Base-by-base conservation (phyloP, 2,329 filamentous ascomycete species). In the Fusarium sp. region DNA sequence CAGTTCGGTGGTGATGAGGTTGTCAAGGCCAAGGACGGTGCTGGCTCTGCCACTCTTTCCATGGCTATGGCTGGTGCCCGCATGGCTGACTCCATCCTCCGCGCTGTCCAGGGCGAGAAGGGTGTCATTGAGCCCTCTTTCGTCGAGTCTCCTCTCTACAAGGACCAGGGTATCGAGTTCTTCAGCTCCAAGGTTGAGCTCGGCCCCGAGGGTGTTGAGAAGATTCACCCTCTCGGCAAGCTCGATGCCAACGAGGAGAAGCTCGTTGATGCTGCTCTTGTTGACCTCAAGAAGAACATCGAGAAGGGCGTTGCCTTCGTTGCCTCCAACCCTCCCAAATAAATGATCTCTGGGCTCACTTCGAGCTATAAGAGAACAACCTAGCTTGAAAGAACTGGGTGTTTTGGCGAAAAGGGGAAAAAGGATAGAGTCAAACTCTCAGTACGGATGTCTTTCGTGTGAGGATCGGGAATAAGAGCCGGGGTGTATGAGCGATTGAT, bases 1-100 rank as follows among this genome's bases (percentile, higher is more conserved):
- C 96, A 98, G 89, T 98, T 98, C 84, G 96, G 96, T 85, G 96
- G 96, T 89, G 96, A 98, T 84, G 96, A 98, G 92, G 96, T 98
- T 79, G 96, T 98, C 87, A 91, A 98, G 91, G 96, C 96, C 86
- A 98, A 98, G 93, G 95, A 96, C 83, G 96, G 96, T 85, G 95
- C 95, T 81, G 96, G 96, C 80, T 98, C 95, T 79, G 96, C 96
- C 83, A 98, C 96, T 75, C 93, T 98, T 80, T 98, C 95, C 88
- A 99, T 99, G 96, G 96, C 96, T 82, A 96, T 98, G 91, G 96
- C 96, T 78, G 96, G 96, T 84, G 90, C 90, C 82, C 90, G 90
- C 85, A 88, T 92, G 85, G 94, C 96, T 79, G 95, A 98, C 89
- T 94, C 93, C 79, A 88, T 99, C 80, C 93, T 99, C 86, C 95